Conservation (phyloP, 2,329 filamentous ascomycete genomes). For the Diaporthe nobilis region DNA sequence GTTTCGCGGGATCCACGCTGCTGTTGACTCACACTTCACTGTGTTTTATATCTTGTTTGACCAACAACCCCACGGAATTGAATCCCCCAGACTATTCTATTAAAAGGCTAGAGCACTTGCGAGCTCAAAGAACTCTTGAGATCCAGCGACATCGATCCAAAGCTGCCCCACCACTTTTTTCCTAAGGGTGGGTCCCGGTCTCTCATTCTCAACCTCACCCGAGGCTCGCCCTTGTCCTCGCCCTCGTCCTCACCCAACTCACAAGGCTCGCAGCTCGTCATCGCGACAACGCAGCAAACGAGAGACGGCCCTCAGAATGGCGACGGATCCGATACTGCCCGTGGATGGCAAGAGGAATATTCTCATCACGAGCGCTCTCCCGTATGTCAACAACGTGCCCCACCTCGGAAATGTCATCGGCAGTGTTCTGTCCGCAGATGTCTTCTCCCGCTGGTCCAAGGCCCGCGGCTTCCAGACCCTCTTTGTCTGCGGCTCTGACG, state of each 20-base stretch:
- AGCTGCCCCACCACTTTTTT: conserved; percentile 38
- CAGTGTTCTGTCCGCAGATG: conserved; percentile 89
- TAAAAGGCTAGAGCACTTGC: background rate
- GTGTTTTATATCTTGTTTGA: conserved; percentile 8
- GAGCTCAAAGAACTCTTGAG: background rate
- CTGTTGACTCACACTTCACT: conserved; percentile 26
- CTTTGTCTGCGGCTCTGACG: conserved; percentile 89
- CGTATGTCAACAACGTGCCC: conserved; percentile 84
- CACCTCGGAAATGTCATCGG: conserved; percentile 93
- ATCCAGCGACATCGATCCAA: background rate
- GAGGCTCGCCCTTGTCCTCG: conserved; percentile 1
- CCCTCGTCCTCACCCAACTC: background rate
- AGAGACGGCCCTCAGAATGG: background rate
- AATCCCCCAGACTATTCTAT: background rate
- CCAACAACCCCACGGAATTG: background rate
- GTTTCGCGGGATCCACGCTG: background rate
- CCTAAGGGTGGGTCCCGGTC: conserved; percentile 5
- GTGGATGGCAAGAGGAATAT: conserved; percentile 85
- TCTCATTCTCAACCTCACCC: conserved; percentile 16
- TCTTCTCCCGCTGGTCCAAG: conserved; percentile 86
- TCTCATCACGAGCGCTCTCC: conserved; percentile 91
- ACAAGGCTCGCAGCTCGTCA: background rate
- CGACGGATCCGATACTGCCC: conserved; percentile 68
- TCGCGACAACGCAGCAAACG: background rate
- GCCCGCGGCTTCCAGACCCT: conserved; percentile 84